Evolutionary conservation across 345 rosid genomes (phyloP).

Genomic region (Citrus trifoliata): DNA sequence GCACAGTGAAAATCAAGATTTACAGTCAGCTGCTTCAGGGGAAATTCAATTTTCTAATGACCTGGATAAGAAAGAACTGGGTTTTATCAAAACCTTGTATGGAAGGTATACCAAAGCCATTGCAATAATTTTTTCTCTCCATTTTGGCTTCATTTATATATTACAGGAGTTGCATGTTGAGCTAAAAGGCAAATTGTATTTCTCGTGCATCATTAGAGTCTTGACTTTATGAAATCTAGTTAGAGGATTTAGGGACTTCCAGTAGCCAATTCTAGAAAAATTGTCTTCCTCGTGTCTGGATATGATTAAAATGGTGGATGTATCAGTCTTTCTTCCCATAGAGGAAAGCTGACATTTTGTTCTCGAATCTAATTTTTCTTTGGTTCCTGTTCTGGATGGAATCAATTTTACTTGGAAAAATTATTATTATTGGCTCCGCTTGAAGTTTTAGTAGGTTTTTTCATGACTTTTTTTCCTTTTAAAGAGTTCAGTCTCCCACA

Average conservation of each 20-base stretch:
- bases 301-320: not conserved
- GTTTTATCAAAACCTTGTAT: slow-evolving; percentile 56
- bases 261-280: not conserved
- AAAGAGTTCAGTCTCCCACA: slow-evolving; percentile 9
- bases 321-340: not conserved
- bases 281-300: not conserved
- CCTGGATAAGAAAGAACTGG: slow-evolving; percentile 40
- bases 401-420: not conserved
- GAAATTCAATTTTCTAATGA: slow-evolving; percentile 24
- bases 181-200: not conserved
- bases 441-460: not conserved
- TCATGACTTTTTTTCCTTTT: not conserved
- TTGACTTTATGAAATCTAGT: not conserved
- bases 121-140: not conserved
- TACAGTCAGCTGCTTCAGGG: slow-evolving; percentile 24
- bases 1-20: slow-evolving; percentile 24
- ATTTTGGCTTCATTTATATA: not conserved
- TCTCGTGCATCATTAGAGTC: not conserved
- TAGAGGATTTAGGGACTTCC: not conserved
- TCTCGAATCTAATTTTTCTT: not conserved
- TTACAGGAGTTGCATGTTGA: not conserved
- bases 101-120: slow-evolving; percentile 59
- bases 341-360: not conserved
- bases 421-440: not conserved
- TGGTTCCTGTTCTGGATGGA: not conserved